phyloP scores from a whole-genome alignment of 257 asterid species.

The Paraleonurus japonicus region DNA sequence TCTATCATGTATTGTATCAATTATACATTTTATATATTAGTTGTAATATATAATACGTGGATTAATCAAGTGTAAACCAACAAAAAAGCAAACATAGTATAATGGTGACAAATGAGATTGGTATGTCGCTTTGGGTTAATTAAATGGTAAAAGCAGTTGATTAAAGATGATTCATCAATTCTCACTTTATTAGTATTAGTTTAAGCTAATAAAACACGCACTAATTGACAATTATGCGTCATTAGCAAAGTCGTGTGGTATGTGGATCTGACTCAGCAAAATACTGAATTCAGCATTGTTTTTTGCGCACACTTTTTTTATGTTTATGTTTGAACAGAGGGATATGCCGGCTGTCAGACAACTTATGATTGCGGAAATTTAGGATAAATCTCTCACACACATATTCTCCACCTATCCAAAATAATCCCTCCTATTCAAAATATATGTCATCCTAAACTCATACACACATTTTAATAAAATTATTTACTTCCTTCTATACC shows the following conservation, averaged over 20 bases:
- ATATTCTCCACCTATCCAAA: too few species aligned
- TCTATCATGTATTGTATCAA: neutral
- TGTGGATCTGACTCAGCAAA: slow-evolving; percentile 38
- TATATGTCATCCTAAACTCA: too few species aligned
- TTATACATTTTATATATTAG: neutral
- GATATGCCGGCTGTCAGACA: neutral
- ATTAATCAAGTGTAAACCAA: slow-evolving; percentile 14
- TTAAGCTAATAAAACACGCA: slow-evolving; percentile 1
- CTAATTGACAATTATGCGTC: slow-evolving; percentile 8
- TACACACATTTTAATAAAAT: too few species aligned
- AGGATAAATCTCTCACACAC: neutral
- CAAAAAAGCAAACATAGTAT: slow-evolving; percentile 12
- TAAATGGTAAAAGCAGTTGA: neutral
- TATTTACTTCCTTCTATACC: too few species aligned
- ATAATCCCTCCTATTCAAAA: too few species aligned
- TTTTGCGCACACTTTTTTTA: neutral
- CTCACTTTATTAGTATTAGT: neutral
- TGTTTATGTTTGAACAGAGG: neutral
- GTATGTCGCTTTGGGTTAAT: neutral
- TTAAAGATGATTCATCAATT: neutral
- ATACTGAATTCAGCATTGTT: neutral
- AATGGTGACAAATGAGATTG: neutral
- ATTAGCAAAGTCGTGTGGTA: neutral
- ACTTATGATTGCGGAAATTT: neutral
- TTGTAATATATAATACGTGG: neutral